These are phyloP conservation scores for Friedmanniomyces simplex DNA, from an alignment of 495 filamentous ascomycete species.

Conservation along the genomic window DNA sequence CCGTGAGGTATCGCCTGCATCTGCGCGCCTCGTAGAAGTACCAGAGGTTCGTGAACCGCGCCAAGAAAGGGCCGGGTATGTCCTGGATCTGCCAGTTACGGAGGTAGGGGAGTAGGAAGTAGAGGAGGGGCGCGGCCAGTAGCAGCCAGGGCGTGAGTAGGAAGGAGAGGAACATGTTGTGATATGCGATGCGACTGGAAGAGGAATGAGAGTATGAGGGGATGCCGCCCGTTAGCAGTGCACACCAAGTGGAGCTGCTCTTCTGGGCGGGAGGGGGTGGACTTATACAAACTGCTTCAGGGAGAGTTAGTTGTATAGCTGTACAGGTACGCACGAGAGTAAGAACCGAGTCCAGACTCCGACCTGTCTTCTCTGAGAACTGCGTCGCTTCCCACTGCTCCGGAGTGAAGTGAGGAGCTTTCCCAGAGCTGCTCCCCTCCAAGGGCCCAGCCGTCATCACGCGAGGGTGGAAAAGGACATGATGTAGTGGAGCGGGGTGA, in stretches of 20 bases:
- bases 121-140: constrained; percentile 43
- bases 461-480: background rate
- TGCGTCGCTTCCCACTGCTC: background rate
- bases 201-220: background rate
- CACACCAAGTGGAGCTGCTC: background rate
- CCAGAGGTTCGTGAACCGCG: constrained; percentile 70
- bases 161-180: constrained; percentile 36
- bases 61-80: constrained; percentile 60
- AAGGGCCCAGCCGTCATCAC: background rate
- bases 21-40: constrained; percentile 56
- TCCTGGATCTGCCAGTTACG: constrained; percentile 50
- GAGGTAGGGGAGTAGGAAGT: constrained; percentile 62
- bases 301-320: no score
- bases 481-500: background rate
- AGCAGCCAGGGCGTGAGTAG: constrained; percentile 50
- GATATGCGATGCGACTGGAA: background rate
- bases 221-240: background rate
- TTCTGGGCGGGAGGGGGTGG: background rate
- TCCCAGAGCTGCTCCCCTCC: background rate
- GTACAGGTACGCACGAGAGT: no score
- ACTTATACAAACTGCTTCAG: no score
- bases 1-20: constrained; percentile 55
- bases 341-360: background rate
- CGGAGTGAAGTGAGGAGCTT: background rate
- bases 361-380: background rate